Evolutionary conservation across 371 early-diverging fungal genomes (phyloP).

Genomic region (Scutellospora calospora): DNA sequence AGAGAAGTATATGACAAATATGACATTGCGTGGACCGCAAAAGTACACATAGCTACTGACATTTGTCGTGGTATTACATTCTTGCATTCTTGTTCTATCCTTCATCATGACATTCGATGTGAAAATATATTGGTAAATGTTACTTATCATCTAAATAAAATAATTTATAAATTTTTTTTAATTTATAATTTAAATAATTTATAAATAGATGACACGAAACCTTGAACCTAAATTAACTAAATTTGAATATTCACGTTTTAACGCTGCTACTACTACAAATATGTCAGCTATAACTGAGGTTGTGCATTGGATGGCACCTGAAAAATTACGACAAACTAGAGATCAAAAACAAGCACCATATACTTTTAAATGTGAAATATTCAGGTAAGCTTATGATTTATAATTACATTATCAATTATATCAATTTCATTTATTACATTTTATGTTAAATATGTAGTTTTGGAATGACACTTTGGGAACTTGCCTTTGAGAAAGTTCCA

Average conservation of each 20-base stretch:
- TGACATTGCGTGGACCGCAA: conserved; percentile 18
- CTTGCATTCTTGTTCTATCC: conserved; percentile 18
- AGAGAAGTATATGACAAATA: conserved; percentile 13
- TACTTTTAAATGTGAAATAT: conserved; percentile 37
- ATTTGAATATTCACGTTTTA: conserved; percentile 13
- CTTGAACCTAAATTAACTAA: conserved; percentile 34
- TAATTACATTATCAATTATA: neutral
- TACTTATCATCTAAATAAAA: neutral
- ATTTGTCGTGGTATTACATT: conserved; percentile 33
- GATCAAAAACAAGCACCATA: neutral
- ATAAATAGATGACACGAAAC: neutral
- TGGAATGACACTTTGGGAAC: conserved; percentile 44
- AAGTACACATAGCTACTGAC: conserved; percentile 21
- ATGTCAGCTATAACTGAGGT: conserved; percentile 1
- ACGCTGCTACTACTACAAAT: neutral
- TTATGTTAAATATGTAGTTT: conserved; percentile 7
- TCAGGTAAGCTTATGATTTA: neutral
- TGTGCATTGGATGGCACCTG: conserved; percentile 43
- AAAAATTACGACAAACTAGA: conserved; percentile 7
- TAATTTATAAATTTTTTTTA: neutral
- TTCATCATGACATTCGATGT: conserved; percentile 35
- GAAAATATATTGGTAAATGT: conserved; percentile 5
- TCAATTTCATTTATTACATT: neutral
- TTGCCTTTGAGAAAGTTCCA: conserved; percentile 26
- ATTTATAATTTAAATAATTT: neutral